Conservation (phyloP, 2,329 filamentous ascomycete species). For the Penicillium sp. region DNA sequence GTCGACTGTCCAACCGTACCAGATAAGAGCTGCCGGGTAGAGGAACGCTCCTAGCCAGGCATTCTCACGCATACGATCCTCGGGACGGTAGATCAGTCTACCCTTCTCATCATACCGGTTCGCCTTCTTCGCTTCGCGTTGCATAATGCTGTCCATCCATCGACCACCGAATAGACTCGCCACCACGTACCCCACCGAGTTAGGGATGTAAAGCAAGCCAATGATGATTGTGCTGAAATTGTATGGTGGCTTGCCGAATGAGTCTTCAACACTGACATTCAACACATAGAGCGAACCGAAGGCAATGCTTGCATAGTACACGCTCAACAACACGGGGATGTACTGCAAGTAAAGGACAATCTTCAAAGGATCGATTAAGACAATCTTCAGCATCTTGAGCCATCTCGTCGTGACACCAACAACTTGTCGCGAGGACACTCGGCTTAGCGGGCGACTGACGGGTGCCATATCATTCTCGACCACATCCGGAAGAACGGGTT, state of each 20-base stretch:
- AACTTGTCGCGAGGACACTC: slow-evolving; percentile 68
- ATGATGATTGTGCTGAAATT: slow-evolving; percentile 70
- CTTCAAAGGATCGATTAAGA: slow-evolving; percentile 73
- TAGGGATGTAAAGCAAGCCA: slow-evolving; percentile 78
- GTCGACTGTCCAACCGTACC: slow-evolving; percentile 77
- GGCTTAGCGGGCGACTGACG: slow-evolving; percentile 46
- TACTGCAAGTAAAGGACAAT: slow-evolving; percentile 75
- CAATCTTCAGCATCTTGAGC: slow-evolving; percentile 61
- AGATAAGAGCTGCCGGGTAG: slow-evolving; percentile 73
- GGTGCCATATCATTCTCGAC: slow-evolving; percentile 29
- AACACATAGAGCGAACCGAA: slow-evolving; percentile 78
- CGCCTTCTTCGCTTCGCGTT: slow-evolving; percentile 72
- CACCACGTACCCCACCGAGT: slow-evolving; percentile 73
- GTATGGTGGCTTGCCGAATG: slow-evolving; percentile 72
- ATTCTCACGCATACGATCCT: slow-evolving; percentile 84
- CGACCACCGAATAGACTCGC: slow-evolving; percentile 72
- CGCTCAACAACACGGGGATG: slow-evolving; percentile 73
- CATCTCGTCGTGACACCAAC: slow-evolving; percentile 63
- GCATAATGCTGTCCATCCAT: slow-evolving; percentile 85
- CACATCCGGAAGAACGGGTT: slow-evolving; percentile 40
- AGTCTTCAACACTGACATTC: slow-evolving; percentile 77
- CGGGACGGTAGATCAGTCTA: slow-evolving; percentile 71
- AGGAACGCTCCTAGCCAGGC: slow-evolving; percentile 75
- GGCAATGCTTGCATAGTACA: slow-evolving; percentile 75
- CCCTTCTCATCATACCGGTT: slow-evolving; percentile 71